Base-by-base conservation (phyloP, 192 early-diverging fungal genomes). In the Gaertneriomyces sp. region DNA sequence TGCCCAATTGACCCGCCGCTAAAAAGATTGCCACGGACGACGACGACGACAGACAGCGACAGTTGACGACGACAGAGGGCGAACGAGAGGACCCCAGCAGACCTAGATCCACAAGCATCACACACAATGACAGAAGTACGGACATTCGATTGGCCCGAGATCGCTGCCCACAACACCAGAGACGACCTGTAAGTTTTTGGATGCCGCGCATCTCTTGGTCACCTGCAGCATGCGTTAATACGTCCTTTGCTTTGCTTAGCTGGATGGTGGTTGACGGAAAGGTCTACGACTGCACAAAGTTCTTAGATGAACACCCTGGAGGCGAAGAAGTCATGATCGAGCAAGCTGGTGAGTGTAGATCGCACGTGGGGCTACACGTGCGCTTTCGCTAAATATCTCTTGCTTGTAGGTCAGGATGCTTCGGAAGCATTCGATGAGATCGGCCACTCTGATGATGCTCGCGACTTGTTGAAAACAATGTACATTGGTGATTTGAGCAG, bases 241-340 rank as follows among this genome's bases (percentile, higher is more conserved):
- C 25, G 25, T 33, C 25, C 2, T 33, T 33, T 33, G 25, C 25
- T 33, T 33, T 33, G 25, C 25, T 33, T 33, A 33, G 25, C 25
- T 98, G 91, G 77, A 77, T 82, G 66, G 75, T 76, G 40, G 76
- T 82, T 60, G 75, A 82, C 55, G 79, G 73, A 39, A 77, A 79
- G 59, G 81, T 82, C 25, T 82, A 75, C 61, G 75, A 82, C 61
- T 41, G 60, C 51, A 80, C 81, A 16, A 79, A 77, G 73, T 81
- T 81, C 68, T 60, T 81, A 63, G 80, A 79, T 45, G 77, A 81
- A 69, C 95, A 98, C 75, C 95, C 95, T 20, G 96, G 96, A 74
- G 96, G 96, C 73, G 96, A 96, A 78, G 96, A 98, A 75, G 91
- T 98, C 11, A 78, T 98, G 64, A 69, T 95, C 47, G 96, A 96